Evolutionary conservation across 169 alveolate genomes (phyloP), one percentile per base, ranked within the genome.

Genomic region (Plasmodium inui): DNA sequence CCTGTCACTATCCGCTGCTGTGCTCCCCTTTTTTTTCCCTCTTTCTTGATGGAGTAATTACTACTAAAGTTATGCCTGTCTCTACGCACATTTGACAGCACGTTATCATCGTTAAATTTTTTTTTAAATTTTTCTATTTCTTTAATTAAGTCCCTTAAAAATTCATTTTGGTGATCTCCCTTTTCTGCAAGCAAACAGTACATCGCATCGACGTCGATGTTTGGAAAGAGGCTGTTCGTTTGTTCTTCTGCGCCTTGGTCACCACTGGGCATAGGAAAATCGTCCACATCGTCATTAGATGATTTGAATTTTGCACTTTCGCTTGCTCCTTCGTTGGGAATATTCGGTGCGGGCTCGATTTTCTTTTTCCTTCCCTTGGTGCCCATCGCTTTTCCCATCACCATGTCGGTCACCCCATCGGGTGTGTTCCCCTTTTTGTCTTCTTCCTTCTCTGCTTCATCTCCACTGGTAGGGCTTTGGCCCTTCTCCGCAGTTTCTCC

Each of bases 111-210:
- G 28, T 72, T 50, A 85, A 85, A 73, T 30, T 73, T 76, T 8
- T 72, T 85, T 85, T 85, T 82, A 74, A 85, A 39, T 50, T 85
- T 85, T 5, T 41, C 76, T 37, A 85, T 85, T 85, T 85, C 86
- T 85, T 85, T 85, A 3, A 28, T 76, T 73, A 85, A 37, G 17
- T 85, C 93, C 2, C 39, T 61, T 30, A 73, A 55, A 85, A 73
- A 85, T 67, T 85, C 84, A 26, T 74, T 72, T 7, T 85, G 67
- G 3, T 26, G 57, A 10, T 74, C 70, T 46, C 61, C 79, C 30
- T 80, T 80, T 80, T 14, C 46, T 32, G 34, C 61, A 26, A 19
- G 7, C 34, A 34, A 34, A 12, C 0, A 85, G 28, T 71, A 44
- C 30, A 50, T 72, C 30, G 53, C n/a, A 74, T 85, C 84, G 22